These are phyloP conservation scores for Geotrichum histeridarum DNA, from an alignment of 1,139 yeast genomes.

Conservation along the genomic window DNA sequence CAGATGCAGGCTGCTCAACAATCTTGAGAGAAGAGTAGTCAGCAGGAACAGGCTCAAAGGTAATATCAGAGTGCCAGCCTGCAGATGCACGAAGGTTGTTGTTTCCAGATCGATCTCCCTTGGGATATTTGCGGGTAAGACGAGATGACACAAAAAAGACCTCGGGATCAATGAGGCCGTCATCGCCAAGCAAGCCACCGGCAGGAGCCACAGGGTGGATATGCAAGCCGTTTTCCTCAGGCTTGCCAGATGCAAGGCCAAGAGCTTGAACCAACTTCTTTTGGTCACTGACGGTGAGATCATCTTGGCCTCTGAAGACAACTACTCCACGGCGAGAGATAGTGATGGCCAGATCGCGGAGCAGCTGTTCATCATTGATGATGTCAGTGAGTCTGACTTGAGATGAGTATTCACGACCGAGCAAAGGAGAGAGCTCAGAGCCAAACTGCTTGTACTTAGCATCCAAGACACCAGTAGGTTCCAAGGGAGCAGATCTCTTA, in stretches of 20 bases:
- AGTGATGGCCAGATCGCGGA: constrained; percentile 54
- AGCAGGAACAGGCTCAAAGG: constrained; percentile 46
- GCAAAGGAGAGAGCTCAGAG: constrained; percentile 31
- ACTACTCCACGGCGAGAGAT: constrained; percentile 66
- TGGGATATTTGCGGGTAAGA: constrained; percentile 25
- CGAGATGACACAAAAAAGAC: constrained; percentile 26
- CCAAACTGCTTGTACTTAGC: constrained; percentile 27
- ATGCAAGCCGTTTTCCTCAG: constrained; percentile 59
- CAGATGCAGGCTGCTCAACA: constrained; percentile 43
- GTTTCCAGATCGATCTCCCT: constrained; percentile 13
- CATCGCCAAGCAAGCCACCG: constrained; percentile 29
- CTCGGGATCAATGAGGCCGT: constrained; percentile 24
- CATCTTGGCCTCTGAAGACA: constrained; percentile 56
- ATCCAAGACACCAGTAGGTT: constrained; percentile 25
- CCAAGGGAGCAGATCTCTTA: constrained; percentile 22
- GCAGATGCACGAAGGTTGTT: constrained; percentile 2
- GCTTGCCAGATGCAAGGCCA: constrained; percentile 64
- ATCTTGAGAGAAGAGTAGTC: constrained; percentile 44
- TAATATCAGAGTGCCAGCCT: constrained; percentile 47
- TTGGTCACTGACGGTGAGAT: constrained; percentile 52
- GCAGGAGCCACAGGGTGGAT: constrained; percentile 37
- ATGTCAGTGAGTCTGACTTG: constrained; percentile 41
- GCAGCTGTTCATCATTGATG: constrained; percentile 46
- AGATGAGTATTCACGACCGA: constrained; percentile 31
- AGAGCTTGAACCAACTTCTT: constrained; percentile 51